A percentile compares a stretch with the other conserved stretches of the same genome.
Evolutionary conservation across 2,329 filamentous ascomycete genomes (phyloP).

Genomic region (Talaromyces islandicus): DNA sequence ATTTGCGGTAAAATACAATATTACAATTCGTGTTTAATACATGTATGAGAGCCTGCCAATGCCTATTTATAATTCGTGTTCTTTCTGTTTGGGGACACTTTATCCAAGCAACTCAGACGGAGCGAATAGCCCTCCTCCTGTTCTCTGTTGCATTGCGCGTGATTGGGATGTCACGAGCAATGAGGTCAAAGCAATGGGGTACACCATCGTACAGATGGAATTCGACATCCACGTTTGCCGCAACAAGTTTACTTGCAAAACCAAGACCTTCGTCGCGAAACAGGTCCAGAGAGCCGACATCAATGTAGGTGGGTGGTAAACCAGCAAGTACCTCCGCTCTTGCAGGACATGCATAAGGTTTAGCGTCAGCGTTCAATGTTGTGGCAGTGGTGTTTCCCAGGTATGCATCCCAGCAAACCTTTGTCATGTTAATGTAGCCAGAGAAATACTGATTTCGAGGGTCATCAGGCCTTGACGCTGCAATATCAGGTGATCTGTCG

Average conservation of each 20-base stretch:
- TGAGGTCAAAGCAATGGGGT: constrained; percentile 36
- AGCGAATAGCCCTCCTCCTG: neutral
- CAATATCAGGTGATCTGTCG: neutral
- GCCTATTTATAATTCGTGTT: neutral
- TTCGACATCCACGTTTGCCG: constrained; percentile 24
- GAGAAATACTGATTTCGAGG: neutral
- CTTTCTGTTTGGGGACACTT: neutral
- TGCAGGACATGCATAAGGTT: constrained; percentile 1
- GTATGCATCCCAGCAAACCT: neutral
- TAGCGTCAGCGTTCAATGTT: neutral
- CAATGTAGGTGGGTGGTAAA: constrained; percentile 7
- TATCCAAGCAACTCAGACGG: neutral
- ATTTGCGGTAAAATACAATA: neutral
- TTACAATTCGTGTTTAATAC: neutral
- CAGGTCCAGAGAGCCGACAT: constrained; percentile 4
- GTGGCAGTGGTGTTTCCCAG: neutral
- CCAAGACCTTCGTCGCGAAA: constrained; percentile 7
- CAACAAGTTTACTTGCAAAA: constrained; percentile 1
- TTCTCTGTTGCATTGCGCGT: constrained; percentile 11
- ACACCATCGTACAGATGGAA: constrained; percentile 40
- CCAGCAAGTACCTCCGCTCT: neutral
- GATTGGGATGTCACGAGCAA: constrained; percentile 10
- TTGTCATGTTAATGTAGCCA: neutral
- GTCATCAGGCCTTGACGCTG: neutral
- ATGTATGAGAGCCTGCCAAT: neutral